Evolutionary conservation across 495 filamentous ascomycete genomes (phyloP), one percentile per base, ranked within the genome.

Genomic region (Rusavskia elegans): DNA sequence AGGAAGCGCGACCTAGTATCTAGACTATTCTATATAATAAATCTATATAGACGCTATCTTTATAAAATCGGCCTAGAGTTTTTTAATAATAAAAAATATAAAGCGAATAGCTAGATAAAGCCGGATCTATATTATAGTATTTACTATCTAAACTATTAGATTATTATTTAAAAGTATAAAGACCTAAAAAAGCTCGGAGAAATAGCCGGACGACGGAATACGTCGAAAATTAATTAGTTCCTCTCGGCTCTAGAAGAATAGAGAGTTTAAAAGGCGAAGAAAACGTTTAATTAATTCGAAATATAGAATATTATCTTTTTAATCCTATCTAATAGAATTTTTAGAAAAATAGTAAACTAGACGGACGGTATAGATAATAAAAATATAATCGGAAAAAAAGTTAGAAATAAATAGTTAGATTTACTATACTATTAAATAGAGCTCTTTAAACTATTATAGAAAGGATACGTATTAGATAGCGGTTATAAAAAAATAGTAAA

Each of bases 351-450:
- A 4, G 3, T 11, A 11, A 40, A n/a, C 13, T 48, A 45, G 42
- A 13, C 46, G 16, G 1, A 30, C 46, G 19, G 16, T 4, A 5
- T 56, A 48, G 48, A 23, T 29, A 20, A 45, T 35, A 46, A 48
- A 45, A 56, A 30, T 1, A n/a, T 42, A 48, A 42, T 55, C 55
- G 41, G 36, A 17, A 46, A 48, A 35, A 46, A 55, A 56, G 57
- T 32, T 46, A 56, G 50, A 50, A 50, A 52, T 50, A 51, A 32
- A 57, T 40, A 40, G 19, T 19, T 16, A 5, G 13, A 40, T 40
- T 5, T 40, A 40, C 3, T 4, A n/a, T n/a, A 57, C 53, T 37
- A 39, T 50, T 2, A 17, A 51, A 41, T 3, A 32, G 37, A 48
- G 30, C 20, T 50, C 51, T 56, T 50, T 30, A 2, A 36, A 39